phyloP scores from a whole-genome alignment of 805 yeast species.

The Teunomyces kruisii region DNA sequence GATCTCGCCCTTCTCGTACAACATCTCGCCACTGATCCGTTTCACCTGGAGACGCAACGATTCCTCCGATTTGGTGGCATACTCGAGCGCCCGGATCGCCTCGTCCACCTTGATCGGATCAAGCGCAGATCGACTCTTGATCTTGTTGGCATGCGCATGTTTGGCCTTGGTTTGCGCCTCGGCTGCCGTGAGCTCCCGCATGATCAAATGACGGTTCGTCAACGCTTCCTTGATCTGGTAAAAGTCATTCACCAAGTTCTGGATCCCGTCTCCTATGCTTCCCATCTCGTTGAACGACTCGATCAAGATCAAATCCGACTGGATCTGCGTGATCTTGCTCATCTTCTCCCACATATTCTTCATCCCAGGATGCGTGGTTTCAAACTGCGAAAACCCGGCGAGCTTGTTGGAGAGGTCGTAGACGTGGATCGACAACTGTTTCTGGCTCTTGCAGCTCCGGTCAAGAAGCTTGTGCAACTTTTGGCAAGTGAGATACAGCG shows the following conservation, averaged over 20 bases:
- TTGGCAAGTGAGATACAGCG: conserved; percentile 59
- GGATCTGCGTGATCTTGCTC: conserved; percentile 62
- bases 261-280: conserved; percentile 72
- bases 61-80: conserved; percentile 74
- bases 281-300: conserved; percentile 73
- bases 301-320: conserved; percentile 75
- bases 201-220: conserved; percentile 86
- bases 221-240: conserved; percentile 88
- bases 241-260: conserved; percentile 66
- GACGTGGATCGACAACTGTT: conserved; percentile 46
- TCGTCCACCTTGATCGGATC: conserved; percentile 91
- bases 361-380: conserved; percentile 64
- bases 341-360: conserved; percentile 74
- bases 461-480: conserved; percentile 55
- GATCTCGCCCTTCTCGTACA: conserved; percentile 66
- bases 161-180: conserved; percentile 69
- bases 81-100: conserved; percentile 75
- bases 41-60: conserved; percentile 74
- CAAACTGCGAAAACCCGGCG: conserved; percentile 40
- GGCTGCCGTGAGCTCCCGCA: conserved; percentile 84
- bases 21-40: conserved; percentile 82
- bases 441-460: conserved; percentile 55
- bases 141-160: conserved; percentile 68
- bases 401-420: conserved; percentile 49
- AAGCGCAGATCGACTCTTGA: conserved; percentile 69